These are phyloP conservation scores for Patellifolia procumbens DNA, from an alignment of 179 eudicot genomes.

Conservation along the genomic window DNA sequence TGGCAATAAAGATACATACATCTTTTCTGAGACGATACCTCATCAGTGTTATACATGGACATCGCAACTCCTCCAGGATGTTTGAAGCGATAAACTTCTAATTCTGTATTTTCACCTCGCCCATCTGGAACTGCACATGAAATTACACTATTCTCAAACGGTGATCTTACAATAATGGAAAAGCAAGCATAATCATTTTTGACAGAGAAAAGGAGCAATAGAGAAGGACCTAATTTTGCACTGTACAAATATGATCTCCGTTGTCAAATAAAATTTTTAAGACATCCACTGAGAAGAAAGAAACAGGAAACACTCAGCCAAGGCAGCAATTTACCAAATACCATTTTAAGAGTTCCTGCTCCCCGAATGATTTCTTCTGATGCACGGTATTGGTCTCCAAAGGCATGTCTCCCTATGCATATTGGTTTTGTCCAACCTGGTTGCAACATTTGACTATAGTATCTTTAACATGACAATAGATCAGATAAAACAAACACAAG, in stretches of 20 bases:
- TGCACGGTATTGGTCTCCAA: constrained; percentile 94
- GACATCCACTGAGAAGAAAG: neutral
- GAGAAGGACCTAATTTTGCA: neutral
- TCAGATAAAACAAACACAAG: neutral
- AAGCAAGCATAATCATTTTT: neutral
- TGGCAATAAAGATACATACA: neutral
- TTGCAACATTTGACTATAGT: neutral
- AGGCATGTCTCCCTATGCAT: constrained; percentile 99
- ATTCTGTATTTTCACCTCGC: constrained; percentile 54
- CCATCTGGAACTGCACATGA: constrained; percentile 77
- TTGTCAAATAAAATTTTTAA: neutral
- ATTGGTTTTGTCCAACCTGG: constrained; percentile 93
- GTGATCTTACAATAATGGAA: neutral
- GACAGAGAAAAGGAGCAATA: neutral
- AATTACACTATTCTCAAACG: neutral
- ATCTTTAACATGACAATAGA: neutral
- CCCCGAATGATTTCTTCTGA: constrained; percentile 86
- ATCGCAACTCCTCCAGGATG: constrained; percentile 79
- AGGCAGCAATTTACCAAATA: constrained; percentile 62
- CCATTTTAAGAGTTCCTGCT: constrained; percentile 91
- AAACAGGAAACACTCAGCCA: constrained; percentile 1
- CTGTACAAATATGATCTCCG: neutral
- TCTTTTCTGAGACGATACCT: constrained; percentile 44
- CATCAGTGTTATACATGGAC: constrained; percentile 96
- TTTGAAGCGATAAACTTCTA: constrained; percentile 82